Conservation (phyloP, 208 protist genomes). For the Wallacemonas collosoma region DNA sequence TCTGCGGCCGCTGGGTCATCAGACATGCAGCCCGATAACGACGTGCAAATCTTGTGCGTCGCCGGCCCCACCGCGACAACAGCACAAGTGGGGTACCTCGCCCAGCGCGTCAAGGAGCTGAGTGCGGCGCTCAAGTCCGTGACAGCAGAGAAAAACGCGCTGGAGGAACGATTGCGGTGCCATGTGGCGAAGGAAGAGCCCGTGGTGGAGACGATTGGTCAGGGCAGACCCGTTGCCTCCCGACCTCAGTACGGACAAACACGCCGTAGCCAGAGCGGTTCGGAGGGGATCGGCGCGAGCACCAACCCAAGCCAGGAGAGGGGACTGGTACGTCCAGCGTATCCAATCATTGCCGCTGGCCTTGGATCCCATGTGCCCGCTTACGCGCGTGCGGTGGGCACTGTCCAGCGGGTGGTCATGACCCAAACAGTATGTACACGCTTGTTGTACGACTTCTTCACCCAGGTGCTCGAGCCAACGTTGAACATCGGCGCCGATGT, state of each 20-base stretch:
- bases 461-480: constrained; percentile 50
- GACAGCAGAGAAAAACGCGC: constrained; percentile 8
- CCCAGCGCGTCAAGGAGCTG: constrained; percentile 51
- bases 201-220: neutral
- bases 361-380: constrained; percentile 34
- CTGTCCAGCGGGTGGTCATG: constrained; percentile 46
- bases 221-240: neutral
- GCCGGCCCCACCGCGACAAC: constrained; percentile 42
- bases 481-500: constrained; percentile 28
- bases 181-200: neutral
- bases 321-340: constrained; percentile 14
- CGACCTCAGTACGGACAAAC: constrained; percentile 6
- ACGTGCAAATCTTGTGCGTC: constrained; percentile 29
- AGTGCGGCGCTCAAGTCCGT: constrained; percentile 25
- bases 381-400: constrained; percentile 55
- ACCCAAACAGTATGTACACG: constrained; percentile 26
- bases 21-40: constrained; percentile 13
- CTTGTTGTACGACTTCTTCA: constrained; percentile 76
- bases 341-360: constrained; percentile 58
- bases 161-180: constrained; percentile 1
- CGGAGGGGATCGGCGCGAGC: neutral
- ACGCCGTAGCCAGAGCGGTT: constrained; percentile 9
- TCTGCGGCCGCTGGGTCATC: constrained; percentile 14
- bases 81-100: constrained; percentile 77
- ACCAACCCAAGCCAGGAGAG: neutral